phyloP scores from a whole-genome alignment of 1,284 basidiomycete genomes.

The Bjerkandera adusta region DNA sequence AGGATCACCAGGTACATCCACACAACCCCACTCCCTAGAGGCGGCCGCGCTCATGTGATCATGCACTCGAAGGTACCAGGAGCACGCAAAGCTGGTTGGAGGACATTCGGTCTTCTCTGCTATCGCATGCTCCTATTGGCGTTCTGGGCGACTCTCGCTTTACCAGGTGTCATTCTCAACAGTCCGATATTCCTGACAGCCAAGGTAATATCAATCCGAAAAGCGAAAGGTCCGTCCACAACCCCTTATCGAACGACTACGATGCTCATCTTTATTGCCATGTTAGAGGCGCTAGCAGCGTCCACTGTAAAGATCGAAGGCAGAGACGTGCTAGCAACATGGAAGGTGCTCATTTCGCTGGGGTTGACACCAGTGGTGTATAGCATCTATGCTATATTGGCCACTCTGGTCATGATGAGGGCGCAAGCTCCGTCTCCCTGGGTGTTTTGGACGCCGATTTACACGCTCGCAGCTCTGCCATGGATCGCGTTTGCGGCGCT shows the following conservation, averaged over 20 bases:
- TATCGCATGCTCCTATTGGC: slow-evolving; percentile 84
- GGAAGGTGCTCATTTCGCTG: slow-evolving; percentile 97
- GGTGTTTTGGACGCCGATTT: slow-evolving; percentile 78
- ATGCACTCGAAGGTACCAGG: slow-evolving; percentile 61
- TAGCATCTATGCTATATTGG: slow-evolving; percentile 78
- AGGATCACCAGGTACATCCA: slow-evolving; percentile 87
- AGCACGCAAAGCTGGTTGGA: slow-evolving; percentile 85
- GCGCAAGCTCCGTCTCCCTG: slow-evolving; percentile 64
- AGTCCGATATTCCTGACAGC: slow-evolving; percentile 95
- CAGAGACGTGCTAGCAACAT: slow-evolving; percentile 94
- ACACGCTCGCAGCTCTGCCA: slow-evolving; percentile 78
- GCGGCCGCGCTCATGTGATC: background rate
- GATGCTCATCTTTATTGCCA: slow-evolving; percentile 1
- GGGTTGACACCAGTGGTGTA: slow-evolving; percentile 91
- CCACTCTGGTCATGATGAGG: slow-evolving; percentile 75
- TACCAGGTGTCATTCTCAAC: slow-evolving; percentile 93
- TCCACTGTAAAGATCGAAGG: slow-evolving; percentile 96
- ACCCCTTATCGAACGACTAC: background rate
- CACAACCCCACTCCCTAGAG: background rate
- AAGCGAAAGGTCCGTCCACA: slow-evolving; percentile 79
- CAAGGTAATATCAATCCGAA: slow-evolving; percentile 83
- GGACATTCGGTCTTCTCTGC: slow-evolving; percentile 80
- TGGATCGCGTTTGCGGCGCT: slow-evolving; percentile 92
- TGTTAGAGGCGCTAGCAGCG: slow-evolving; percentile 90
- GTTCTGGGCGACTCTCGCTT: slow-evolving; percentile 84